These are phyloP conservation scores for Cnidoscolus chayamansa DNA, from an alignment of 441 rosid species.

Conservation along the genomic window DNA sequence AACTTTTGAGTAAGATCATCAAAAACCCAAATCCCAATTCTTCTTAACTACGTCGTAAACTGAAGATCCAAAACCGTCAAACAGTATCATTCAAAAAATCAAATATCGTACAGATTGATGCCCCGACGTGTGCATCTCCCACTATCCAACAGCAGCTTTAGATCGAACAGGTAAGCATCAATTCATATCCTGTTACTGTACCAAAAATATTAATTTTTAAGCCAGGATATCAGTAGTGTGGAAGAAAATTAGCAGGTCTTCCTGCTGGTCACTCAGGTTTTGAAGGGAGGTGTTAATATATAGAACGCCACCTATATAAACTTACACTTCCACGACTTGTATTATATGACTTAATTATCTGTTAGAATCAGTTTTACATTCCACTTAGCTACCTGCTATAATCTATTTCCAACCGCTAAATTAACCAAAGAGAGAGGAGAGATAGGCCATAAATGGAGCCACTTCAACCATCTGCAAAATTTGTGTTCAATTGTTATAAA, in stretches of 20 bases:
- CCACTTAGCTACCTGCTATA: too few relatives aligned
- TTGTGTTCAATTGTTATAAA: too few relatives aligned
- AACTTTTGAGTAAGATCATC: too few relatives aligned
- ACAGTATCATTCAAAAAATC: not conserved
- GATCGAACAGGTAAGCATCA: not conserved
- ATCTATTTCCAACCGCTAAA: too few relatives aligned
- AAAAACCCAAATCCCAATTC: too few relatives aligned
- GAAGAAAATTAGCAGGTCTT: not conserved
- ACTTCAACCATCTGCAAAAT: too few relatives aligned
- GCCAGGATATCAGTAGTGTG: not conserved
- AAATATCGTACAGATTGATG: not conserved
- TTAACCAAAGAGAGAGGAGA: not conserved
- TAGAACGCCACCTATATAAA: not conserved
- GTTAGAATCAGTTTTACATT: too few relatives aligned
- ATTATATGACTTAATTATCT: not conserved
- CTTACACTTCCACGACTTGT: not conserved
- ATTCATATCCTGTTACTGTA: not conserved
- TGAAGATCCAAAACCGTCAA: not conserved
- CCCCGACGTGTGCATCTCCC: not conserved
- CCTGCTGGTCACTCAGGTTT: not conserved
- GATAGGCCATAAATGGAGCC: not conserved
- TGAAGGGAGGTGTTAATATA: not conserved
- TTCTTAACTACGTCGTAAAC: not conserved
- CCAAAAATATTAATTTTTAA: not conserved
- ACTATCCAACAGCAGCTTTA: not conserved